Conservation (phyloP, 257 asterid genomes). For the Solanum chiquidenum region DNA sequence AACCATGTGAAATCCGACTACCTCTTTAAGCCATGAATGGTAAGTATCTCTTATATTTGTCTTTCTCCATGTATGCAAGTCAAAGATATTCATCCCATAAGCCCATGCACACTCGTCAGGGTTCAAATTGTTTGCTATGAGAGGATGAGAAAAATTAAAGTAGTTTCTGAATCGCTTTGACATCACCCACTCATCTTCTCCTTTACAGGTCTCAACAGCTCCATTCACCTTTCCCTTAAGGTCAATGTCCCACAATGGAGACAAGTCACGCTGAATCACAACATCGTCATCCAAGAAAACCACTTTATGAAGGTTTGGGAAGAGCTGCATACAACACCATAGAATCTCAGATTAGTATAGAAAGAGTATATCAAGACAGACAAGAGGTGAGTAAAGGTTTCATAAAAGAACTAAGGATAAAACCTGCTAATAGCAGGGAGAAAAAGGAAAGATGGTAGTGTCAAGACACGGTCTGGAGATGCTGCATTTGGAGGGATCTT, state of each 20-base stretch:
- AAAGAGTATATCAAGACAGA: background rate
- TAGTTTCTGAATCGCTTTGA: conserved; percentile 18
- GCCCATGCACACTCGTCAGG: conserved; percentile 31
- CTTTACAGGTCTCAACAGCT: conserved; percentile 25
- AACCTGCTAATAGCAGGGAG: background rate
- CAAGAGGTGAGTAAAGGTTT: background rate
- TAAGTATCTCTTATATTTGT: conserved; percentile 16
- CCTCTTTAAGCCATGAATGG: conserved; percentile 25
- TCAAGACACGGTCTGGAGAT: background rate
- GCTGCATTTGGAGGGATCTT: background rate
- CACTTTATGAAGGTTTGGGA: conserved; percentile 89
- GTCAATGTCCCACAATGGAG: conserved; percentile 22
- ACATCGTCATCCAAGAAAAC: conserved; percentile 96
- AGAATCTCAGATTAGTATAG: background rate
- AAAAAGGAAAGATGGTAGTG: background rate
- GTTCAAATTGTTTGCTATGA: conserved; percentile 9
- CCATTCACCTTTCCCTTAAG: conserved; percentile 25
- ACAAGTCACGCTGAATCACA: conserved; percentile 42
- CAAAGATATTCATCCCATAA: conserved; percentile 25
- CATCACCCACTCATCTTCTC: conserved; percentile 19
- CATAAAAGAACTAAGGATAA: background rate
- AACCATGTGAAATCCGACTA: background rate
- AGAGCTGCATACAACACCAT: conserved; percentile 52
- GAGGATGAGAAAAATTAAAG: conserved; percentile 24
- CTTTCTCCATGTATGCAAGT: conserved; percentile 23